A percentile compares a stretch with the other conserved stretches of the same genome.
These are phyloP conservation scores for Leptomonas pyrrhocoris DNA, from an alignment of 208 protist species.

Conservation along the genomic window DNA sequence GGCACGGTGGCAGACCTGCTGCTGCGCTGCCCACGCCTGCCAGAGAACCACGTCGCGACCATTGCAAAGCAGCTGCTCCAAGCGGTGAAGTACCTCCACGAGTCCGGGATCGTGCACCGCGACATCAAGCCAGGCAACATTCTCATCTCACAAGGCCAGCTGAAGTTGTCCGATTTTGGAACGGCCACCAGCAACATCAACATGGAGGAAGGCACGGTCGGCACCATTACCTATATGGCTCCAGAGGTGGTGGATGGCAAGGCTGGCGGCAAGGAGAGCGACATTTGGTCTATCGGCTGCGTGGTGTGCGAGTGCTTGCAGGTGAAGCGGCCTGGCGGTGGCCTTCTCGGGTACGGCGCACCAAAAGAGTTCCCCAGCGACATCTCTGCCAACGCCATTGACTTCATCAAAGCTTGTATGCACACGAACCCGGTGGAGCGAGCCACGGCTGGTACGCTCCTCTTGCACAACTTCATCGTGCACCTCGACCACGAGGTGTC, in stretches of 20 bases:
- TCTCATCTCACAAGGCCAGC: constrained; percentile 63
- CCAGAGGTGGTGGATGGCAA: constrained; percentile 61
- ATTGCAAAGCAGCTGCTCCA: constrained; percentile 74
- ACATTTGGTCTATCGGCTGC: constrained; percentile 75
- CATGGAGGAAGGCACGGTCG: constrained; percentile 50
- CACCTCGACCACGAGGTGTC: constrained; percentile 64
- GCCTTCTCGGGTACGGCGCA: constrained; percentile 53
- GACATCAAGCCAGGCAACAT: constrained; percentile 91
- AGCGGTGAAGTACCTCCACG: constrained; percentile 77
- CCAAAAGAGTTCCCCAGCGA: constrained; percentile 54
- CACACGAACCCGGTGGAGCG: constrained; percentile 56
- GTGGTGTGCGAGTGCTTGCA: constrained; percentile 64
- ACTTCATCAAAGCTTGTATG: constrained; percentile 73
- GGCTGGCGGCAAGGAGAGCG: constrained; percentile 56
- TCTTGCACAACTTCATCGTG: constrained; percentile 75
- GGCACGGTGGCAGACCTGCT: constrained; percentile 65
- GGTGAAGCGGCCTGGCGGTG: constrained; percentile 40
- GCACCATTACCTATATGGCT: constrained; percentile 72
- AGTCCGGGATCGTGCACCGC: constrained; percentile 79
- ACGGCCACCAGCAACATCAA: constrained; percentile 60
- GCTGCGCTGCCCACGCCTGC: constrained; percentile 44
- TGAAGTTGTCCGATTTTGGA: constrained; percentile 86
- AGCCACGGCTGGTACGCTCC: constrained; percentile 51
- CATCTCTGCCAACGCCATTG: constrained; percentile 41
- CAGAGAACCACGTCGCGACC: constrained; percentile 49